Percentiles rank a stretch among this genome's conserved stretches.
These are phyloP conservation scores for Hirschfeldia incana DNA, from an alignment of 345 rosid genomes.

Conservation along the genomic window DNA sequence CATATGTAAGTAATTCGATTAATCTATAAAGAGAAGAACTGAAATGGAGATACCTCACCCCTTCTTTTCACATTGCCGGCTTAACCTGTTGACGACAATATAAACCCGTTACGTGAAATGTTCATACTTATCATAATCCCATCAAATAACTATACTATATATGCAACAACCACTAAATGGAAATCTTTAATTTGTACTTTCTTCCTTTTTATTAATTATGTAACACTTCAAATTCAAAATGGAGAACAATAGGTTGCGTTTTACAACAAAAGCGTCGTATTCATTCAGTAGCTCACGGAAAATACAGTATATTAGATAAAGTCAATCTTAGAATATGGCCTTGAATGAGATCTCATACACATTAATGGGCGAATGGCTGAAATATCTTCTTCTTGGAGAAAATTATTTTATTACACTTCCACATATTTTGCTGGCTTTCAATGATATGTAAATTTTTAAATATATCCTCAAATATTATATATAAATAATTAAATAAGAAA, in stretches of 20 bases:
- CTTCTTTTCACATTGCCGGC: conserved; percentile 32
- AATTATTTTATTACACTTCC: not conserved
- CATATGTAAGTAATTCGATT: conserved; percentile 7
- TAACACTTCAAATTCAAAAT: not conserved
- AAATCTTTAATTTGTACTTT: not conserved
- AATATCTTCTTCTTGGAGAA: not conserved
- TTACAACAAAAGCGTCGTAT: not conserved
- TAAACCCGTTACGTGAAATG: not conserved
- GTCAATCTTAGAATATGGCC: not conserved
- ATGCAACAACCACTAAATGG: not conserved
- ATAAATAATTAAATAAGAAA: too few relatives aligned
- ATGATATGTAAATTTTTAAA: not conserved
- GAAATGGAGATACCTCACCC: conserved; percentile 2
- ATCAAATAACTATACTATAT: not conserved
- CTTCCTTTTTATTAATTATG: not conserved
- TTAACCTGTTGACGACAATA: conserved; percentile 6
- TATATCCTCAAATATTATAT: not conserved
- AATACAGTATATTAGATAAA: not conserved
- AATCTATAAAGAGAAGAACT: not conserved
- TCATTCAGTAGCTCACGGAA: not conserved
- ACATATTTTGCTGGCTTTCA: not conserved
- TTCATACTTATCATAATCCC: conserved; percentile 12
- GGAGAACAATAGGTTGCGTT: not conserved
- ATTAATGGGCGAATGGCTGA: not conserved
- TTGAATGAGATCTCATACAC: not conserved